Conservation (phyloP, 2,329 filamentous ascomycete genomes). For the Verruconis gallopava region DNA sequence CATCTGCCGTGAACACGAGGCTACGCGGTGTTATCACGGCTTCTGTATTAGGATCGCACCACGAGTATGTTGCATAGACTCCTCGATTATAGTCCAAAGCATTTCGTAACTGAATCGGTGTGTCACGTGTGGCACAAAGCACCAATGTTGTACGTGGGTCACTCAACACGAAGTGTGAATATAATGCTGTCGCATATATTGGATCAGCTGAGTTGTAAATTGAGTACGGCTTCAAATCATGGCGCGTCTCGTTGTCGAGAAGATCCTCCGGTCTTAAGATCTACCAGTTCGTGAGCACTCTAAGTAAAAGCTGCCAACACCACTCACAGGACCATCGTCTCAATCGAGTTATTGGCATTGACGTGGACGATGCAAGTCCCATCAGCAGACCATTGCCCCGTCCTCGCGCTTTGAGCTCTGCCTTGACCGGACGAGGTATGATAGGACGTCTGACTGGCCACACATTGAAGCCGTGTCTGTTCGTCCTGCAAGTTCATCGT, state of each 20-base stretch:
- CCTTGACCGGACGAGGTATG: background rate
- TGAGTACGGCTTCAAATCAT: constrained; percentile 37
- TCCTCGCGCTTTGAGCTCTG: constrained; percentile 1
- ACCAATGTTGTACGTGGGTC: constrained; percentile 37
- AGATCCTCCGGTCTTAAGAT: background rate
- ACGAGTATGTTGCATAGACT: constrained; percentile 39
- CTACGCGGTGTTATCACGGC: constrained; percentile 41
- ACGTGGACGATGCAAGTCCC: constrained; percentile 45
- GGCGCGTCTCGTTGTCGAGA: constrained; percentile 33
- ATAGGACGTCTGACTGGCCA: background rate
- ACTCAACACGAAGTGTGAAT: constrained; percentile 41
- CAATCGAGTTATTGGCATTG: constrained; percentile 37
- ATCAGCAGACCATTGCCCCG: constrained; percentile 30
- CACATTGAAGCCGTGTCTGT: background rate
- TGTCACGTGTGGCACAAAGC: constrained; percentile 39
- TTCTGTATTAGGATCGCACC: constrained; percentile 43
- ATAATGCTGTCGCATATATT: constrained; percentile 40
- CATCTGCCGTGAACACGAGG: constrained; percentile 38
- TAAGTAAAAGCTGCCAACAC: too few relatives aligned
- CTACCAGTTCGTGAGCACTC: constrained; percentile 9
- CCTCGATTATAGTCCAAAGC: constrained; percentile 31
- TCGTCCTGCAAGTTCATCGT: too few relatives aligned
- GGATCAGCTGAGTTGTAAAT: constrained; percentile 33
- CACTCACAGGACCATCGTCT: constrained; percentile 40
- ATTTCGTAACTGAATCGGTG: constrained; percentile 44